A percentile compares a stretch with the other conserved stretches of the same genome.
These are phyloP conservation scores for Fragilaria crotonensis DNA, from an alignment of 108 stramenopile species.

Conservation along the genomic window DNA sequence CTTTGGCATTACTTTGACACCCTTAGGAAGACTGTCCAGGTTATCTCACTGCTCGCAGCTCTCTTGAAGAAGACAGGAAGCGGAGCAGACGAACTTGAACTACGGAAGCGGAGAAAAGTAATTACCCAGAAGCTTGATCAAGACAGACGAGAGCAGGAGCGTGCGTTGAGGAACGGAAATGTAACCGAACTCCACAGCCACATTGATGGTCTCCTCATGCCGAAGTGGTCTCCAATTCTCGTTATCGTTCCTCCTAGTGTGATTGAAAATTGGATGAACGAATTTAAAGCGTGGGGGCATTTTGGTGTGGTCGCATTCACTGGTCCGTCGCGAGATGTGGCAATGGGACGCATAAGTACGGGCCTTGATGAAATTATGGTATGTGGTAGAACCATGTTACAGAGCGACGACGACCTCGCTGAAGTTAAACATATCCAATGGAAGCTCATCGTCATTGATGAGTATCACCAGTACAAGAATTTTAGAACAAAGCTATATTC, in stretches of 20 bases:
- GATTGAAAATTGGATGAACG: constrained; percentile 61
- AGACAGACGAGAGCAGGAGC: constrained; percentile 23
- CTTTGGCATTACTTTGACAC: too few species aligned
- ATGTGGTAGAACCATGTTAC: constrained; percentile 45
- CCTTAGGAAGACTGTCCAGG: constrained; percentile 61
- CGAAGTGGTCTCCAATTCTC: constrained; percentile 53
- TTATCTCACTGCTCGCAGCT: constrained; percentile 65
- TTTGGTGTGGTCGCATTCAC: constrained; percentile 54
- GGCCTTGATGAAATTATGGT: constrained; percentile 67
- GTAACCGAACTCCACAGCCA: background rate
- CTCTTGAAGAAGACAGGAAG: constrained; percentile 72
- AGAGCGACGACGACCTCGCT: constrained; percentile 21
- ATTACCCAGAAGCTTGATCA: background rate
- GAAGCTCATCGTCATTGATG: constrained; percentile 80
- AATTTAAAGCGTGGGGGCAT: constrained; percentile 67
- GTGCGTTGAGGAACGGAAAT: background rate
- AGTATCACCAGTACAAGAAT: constrained; percentile 71
- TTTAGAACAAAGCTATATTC: constrained; percentile 7
- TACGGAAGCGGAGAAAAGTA: constrained; percentile 19
- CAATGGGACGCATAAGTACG: constrained; percentile 31
- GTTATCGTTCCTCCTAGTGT: constrained; percentile 72
- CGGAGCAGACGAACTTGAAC: constrained; percentile 16
- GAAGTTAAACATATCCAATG: constrained; percentile 36
- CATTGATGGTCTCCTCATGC: background rate
- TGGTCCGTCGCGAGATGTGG: constrained; percentile 20